Base-by-base conservation (phyloP, 192 early-diverging fungal species). In the Linnemannia elongata region DNA sequence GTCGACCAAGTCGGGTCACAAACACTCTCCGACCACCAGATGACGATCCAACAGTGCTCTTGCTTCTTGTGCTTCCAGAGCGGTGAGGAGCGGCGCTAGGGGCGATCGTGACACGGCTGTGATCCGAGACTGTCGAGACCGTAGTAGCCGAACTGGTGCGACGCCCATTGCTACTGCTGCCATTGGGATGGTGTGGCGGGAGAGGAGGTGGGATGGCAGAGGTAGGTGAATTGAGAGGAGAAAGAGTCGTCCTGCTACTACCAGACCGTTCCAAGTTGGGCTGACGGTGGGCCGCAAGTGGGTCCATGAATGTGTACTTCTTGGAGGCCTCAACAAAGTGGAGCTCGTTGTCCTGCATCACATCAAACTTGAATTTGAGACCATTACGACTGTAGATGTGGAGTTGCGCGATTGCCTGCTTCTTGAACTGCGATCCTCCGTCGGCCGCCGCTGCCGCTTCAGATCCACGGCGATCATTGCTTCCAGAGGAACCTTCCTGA, bases 321-420 rank as follows among this genome's bases (percentile, higher is more conserved):
- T 87, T 87, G 71, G 85, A 87, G 0, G 85, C 85, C n/a, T 87
- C 85, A 4, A 87, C 85, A 68, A 87, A 87, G 39, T 87, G 85
- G 35, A 87, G 79, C 27, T 87, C 85, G 27, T 87, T 87, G 72
- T 87, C 85, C 33, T 78, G 75, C 85, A 87, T 87, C 4, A 87
- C 85, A 78, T 87, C 85, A 81, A 87, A 87, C 72, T 87, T 87
- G 79, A 87, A 87, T 80, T 87, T 87, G 79, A 87, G 85, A 47
- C 85, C 85, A 24, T 87, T 87, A 9, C 80, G 79, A 45, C 85
- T 87, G 38, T 87, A 87, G 55, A 87, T 87, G 72, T 87, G 85
- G 1, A 87, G 63, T 36, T 87, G 85, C 36, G 49, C 35, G 4
- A 81, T 68, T 10, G 85, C 85, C 36, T 74, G 76, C 49, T 87